A percentile compares a stretch with the other conserved stretches of the same genome.
phyloP scores from a whole-genome alignment of 2,329 filamentous ascomycete genomes.

The Cladophialophora bantiana region DNA sequence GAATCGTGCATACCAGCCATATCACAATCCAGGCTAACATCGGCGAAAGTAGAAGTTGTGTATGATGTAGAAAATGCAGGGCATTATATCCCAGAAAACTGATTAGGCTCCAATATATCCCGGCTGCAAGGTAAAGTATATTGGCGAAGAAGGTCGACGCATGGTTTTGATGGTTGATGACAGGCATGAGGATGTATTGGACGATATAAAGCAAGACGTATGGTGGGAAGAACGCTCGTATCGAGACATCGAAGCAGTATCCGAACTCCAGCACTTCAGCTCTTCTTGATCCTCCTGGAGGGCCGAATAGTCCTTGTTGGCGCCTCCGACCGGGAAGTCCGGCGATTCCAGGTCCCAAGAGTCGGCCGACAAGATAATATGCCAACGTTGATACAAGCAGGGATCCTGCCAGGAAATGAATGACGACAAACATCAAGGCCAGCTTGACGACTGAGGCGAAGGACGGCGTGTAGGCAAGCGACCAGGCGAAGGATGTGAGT shows the following conservation, averaged over 20 bases:
- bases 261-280: conserved; percentile 71
- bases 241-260: conserved; percentile 74
- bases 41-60: conserved; percentile 68
- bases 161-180: conserved; percentile 55
- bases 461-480: conserved; percentile 60
- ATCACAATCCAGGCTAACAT: conserved; percentile 66
- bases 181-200: conserved; percentile 71
- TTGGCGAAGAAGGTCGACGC: conserved; percentile 66
- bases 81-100: conserved; percentile 74
- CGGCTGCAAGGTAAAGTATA: conserved; percentile 69
- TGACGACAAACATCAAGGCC: conserved; percentile 57
- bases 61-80: conserved; percentile 71
- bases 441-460: conserved; percentile 57
- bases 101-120: conserved; percentile 72
- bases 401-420: conserved; percentile 68
- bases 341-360: conserved; percentile 62
- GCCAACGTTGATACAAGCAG: conserved; percentile 67
- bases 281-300: conserved; percentile 53
- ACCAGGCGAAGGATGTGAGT: conserved; percentile 64
- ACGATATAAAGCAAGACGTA: conserved; percentile 72
- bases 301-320: conserved; percentile 65
- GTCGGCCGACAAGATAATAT: conserved; percentile 68
- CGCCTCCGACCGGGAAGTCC: conserved; percentile 55
- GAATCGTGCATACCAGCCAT: conserved; percentile 62
- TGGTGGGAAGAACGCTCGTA: conserved; percentile 71